phyloP scores from a whole-genome alignment of 306 rosid genomes.

The Lablab purpureus region DNA sequence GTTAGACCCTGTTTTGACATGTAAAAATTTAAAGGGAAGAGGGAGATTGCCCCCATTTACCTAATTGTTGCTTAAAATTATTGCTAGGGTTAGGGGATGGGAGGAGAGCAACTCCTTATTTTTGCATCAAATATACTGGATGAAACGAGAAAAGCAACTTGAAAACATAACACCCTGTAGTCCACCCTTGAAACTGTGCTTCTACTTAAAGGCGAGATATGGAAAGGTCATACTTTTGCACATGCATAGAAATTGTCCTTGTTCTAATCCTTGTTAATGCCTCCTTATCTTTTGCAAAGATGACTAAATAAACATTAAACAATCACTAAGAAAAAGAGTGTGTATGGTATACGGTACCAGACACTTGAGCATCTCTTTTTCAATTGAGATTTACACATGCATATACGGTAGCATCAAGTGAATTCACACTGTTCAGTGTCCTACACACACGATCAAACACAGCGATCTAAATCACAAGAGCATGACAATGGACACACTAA shows the following conservation, averaged over 20 bases:
- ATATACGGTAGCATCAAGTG: slow-evolving; percentile 4
- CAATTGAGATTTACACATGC: slow-evolving; percentile 8
- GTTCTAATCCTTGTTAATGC: slow-evolving; percentile 8
- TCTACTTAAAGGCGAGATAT: background rate
- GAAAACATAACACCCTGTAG: background rate
- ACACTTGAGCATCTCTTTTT: slow-evolving; percentile 3
- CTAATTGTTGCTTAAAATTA: background rate
- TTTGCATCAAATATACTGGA: background rate
- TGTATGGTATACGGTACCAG: background rate
- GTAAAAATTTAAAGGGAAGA: background rate
- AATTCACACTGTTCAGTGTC: slow-evolving; percentile 18
- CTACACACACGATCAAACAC: slow-evolving; percentile 9
- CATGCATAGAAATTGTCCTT: slow-evolving; percentile 10
- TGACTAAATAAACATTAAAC: slow-evolving; percentile 10
- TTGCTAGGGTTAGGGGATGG: background rate
- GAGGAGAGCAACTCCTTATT: background rate
- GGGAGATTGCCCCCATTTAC: background rate
- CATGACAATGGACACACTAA: slow-evolving; percentile 3
- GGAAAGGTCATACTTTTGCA: slow-evolving; percentile 5
- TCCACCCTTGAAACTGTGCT: background rate
- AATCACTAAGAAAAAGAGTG: slow-evolving; percentile 4
- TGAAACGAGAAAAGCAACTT: background rate
- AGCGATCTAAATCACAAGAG: slow-evolving; percentile 29
- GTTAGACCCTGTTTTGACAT: background rate
- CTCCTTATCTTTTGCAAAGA: slow-evolving; percentile 22